Conservation (phyloP, 106 monocot species). For the Iris macrosiphon region DNA sequence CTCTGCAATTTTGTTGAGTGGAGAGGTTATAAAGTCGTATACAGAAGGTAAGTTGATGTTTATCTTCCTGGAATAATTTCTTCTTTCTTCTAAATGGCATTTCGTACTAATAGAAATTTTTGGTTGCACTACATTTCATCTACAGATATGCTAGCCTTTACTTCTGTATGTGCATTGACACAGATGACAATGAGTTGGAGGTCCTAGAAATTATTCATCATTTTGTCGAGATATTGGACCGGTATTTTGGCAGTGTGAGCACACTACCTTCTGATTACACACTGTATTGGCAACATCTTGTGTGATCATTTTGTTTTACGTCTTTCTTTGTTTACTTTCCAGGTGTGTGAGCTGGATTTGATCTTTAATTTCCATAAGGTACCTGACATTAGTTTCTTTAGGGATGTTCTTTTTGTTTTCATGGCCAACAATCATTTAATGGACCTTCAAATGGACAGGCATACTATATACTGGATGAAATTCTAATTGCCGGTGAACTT, state of each 20-base stretch:
- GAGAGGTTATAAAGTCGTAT: constrained; percentile 93
- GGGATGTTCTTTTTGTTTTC: neutral
- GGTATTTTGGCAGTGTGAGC: constrained; percentile 92
- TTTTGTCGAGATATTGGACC: constrained; percentile 86
- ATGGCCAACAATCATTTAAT: no score
- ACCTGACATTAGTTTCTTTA: neutral
- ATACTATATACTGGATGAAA: constrained; percentile 83
- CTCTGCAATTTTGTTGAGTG: constrained; percentile 96
- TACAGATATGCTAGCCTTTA: constrained; percentile 89
- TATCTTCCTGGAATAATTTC: neutral
- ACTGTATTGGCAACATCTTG: neutral
- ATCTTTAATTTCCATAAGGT: constrained; percentile 99
- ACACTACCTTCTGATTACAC: neutral
- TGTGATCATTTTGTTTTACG: neutral
- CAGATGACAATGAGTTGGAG: constrained; percentile 73
- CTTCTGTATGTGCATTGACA: constrained; percentile 86
- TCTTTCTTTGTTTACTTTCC: neutral
- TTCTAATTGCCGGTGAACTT: constrained; percentile 85
- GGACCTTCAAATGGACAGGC: constrained; percentile 38
- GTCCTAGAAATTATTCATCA: constrained; percentile 81
- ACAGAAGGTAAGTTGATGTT: constrained; percentile 51
- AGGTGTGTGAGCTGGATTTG: constrained; percentile 98
- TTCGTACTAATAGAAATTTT: neutral
- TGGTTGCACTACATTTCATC: neutral
- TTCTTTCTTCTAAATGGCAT: no score